A percentile compares a stretch with the other conserved stretches of the same genome.
Evolutionary conservation across 345 rosid genomes (phyloP).

Genomic region (Iberis pinnata): DNA sequence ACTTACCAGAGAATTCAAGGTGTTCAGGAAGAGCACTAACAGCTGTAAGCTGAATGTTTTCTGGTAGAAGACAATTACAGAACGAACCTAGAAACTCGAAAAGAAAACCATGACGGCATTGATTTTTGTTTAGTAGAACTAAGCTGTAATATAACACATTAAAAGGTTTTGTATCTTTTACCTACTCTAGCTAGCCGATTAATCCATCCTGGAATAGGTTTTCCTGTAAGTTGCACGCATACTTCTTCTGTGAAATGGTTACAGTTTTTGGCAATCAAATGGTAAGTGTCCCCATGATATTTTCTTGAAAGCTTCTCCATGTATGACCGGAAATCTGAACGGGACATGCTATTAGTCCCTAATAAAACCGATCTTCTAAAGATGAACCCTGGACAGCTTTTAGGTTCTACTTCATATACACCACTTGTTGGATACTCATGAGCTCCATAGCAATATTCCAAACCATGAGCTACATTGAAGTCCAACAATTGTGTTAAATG

Average conservation of each 20-base stretch:
- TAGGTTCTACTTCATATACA: slow-evolving; percentile 90
- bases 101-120: background rate
- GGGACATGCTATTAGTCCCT: slow-evolving; percentile 66
- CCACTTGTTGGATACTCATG: slow-evolving; percentile 82
- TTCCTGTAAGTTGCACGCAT: slow-evolving; percentile 61
- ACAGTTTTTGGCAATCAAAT: slow-evolving; percentile 96
- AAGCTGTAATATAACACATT: background rate
- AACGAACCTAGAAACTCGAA: slow-evolving; percentile 73
- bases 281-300: slow-evolving; percentile 82
- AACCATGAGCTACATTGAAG: slow-evolving; percentile 54
- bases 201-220: slow-evolving; percentile 91
- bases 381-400: slow-evolving; percentile 83
- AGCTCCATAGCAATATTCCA: slow-evolving; percentile 91
- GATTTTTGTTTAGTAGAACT: too few relatives aligned
- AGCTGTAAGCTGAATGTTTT: slow-evolving; percentile 71
- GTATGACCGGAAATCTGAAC: slow-evolving; percentile 62
- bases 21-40: slow-evolving; percentile 74
- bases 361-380: slow-evolving; percentile 70
- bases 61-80: slow-evolving; percentile 88
- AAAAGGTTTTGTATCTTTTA: slow-evolving; percentile 19
- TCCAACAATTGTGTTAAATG: background rate
- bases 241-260: slow-evolving; percentile 91
- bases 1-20: slow-evolving; percentile 59
- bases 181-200: slow-evolving; percentile 85
- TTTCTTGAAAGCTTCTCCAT: slow-evolving; percentile 70